Conservation (phyloP, 2,329 filamentous ascomycete genomes). For the Didymella pinodella region DNA sequence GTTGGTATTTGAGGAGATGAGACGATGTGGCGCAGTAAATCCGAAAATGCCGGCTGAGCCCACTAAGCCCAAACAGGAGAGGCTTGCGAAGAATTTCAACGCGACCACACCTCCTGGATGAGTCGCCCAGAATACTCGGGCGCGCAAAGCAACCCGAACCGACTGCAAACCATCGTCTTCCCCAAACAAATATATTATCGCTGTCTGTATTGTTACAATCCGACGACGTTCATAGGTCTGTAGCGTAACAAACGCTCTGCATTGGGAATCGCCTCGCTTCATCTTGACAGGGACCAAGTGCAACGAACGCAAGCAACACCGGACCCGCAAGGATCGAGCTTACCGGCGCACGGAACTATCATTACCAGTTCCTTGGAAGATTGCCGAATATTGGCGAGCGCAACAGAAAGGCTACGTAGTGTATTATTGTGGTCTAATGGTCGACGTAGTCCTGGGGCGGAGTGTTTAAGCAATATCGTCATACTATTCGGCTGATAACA, state of each 20-base stretch:
- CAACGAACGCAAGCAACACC: slow-evolving; percentile 4
- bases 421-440: slow-evolving; percentile 16
- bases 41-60: slow-evolving; percentile 3
- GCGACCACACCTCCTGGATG: slow-evolving; percentile 16
- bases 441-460: slow-evolving; percentile 15
- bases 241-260: slow-evolving; percentile 11
- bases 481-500: slow-evolving; percentile 7
- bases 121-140: slow-evolving; percentile 23
- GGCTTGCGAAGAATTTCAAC: slow-evolving; percentile 35
- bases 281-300: slow-evolving; percentile 17
- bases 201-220: slow-evolving; percentile 18
- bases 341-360: slow-evolving; percentile 8
- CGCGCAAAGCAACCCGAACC: slow-evolving; percentile 21
- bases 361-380: slow-evolving; percentile 7
- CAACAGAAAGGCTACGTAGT: slow-evolving; percentile 20
- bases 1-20: slow-evolving; percentile 1
- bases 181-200: slow-evolving; percentile 20
- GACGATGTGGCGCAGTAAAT: slow-evolving; percentile 11
- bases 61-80: slow-evolving; percentile 23
- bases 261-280: slow-evolving; percentile 25
- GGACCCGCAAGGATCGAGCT: slow-evolving; percentile 14
- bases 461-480: slow-evolving; percentile 19
- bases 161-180: slow-evolving; percentile 14
- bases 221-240: slow-evolving; percentile 26
- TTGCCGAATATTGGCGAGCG: slow-evolving; percentile 11